Conservation (phyloP, 352 stramenopile genomes). For the Pythium biforme region DNA sequence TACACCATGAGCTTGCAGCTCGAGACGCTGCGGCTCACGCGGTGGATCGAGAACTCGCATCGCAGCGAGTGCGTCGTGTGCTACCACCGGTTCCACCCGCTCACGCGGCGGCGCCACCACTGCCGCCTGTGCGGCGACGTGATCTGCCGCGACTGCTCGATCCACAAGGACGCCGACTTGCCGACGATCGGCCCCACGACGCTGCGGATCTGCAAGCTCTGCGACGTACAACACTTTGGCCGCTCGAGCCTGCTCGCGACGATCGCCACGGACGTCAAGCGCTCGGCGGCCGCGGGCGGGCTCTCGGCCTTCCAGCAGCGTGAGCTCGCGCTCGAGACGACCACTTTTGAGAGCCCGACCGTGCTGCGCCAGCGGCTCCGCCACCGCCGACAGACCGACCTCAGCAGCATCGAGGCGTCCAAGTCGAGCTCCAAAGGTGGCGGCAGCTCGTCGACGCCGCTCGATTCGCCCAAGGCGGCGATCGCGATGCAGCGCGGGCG, state of each 20-base stretch:
- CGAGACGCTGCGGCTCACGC: slow-evolving; percentile 44
- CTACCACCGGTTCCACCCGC: slow-evolving; percentile 62
- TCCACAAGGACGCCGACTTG: slow-evolving; percentile 68
- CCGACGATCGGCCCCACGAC: slow-evolving; percentile 60
- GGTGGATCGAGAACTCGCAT: slow-evolving; percentile 61
- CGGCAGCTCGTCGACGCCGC: background rate
- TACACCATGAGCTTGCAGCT: slow-evolving; percentile 60
- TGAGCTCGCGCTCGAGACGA: slow-evolving; percentile 17
- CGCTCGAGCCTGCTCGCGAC: slow-evolving; percentile 23
- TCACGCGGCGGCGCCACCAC: slow-evolving; percentile 65
- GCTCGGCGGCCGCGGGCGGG: background rate
- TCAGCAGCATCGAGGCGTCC: slow-evolving; percentile 11
- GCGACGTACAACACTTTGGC: slow-evolving; percentile 37
- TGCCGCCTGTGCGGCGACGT: slow-evolving; percentile 76
- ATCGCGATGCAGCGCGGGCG: background rate
- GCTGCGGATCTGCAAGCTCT: slow-evolving; percentile 66
- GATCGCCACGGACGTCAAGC: slow-evolving; percentile 22
- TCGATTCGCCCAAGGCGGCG: background rate
- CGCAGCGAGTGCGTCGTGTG: slow-evolving; percentile 59
- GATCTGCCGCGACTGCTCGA: slow-evolving; percentile 72
- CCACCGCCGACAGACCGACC: slow-evolving; percentile 3
- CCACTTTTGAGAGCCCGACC: slow-evolving; percentile 15
- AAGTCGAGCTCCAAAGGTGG: slow-evolving; percentile 6
- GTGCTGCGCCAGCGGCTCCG: background rate
- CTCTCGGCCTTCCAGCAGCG: slow-evolving; percentile 3